These are phyloP conservation scores for Tetrapyrgos nigripes DNA, from an alignment of 1,284 basidiomycete genomes.

Conservation along the genomic window DNA sequence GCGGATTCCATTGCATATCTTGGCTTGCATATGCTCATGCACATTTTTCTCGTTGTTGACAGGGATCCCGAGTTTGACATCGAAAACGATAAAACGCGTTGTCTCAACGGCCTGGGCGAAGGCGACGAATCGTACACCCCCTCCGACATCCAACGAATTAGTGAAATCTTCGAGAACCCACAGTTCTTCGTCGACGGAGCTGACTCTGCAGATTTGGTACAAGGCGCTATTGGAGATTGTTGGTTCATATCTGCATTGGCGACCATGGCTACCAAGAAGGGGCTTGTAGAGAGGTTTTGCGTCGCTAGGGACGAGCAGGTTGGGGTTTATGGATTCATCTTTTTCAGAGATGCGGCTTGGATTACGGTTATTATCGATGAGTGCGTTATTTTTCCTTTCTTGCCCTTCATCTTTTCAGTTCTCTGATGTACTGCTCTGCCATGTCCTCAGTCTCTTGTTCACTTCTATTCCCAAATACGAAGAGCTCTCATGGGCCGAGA, in stretches of 20 bases:
- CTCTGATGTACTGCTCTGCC: background rate
- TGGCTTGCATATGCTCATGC: background rate
- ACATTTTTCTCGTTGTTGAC: background rate
- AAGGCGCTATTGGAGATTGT: constrained; percentile 52
- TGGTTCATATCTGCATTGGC: constrained; percentile 59
- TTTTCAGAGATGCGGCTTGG: constrained; percentile 53
- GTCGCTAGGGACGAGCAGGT: constrained; percentile 56
- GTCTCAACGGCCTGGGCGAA: constrained; percentile 46
- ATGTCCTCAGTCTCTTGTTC: constrained; percentile 42
- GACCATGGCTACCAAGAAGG: constrained; percentile 42
- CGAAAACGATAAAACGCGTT: constrained; percentile 47
- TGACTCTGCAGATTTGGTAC: constrained; percentile 46
- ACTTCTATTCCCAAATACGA: constrained; percentile 57
- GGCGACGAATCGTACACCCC: constrained; percentile 34
- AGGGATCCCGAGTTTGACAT: constrained; percentile 62
- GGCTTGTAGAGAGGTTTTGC: constrained; percentile 55
- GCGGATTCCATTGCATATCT: background rate
- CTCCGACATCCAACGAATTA: constrained; percentile 49
- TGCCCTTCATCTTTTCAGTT: background rate
- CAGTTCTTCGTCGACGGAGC: constrained; percentile 49
- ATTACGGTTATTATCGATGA: constrained; percentile 55
- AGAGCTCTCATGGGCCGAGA: constrained; percentile 45
- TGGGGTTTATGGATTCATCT: constrained; percentile 64
- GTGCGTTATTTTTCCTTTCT: constrained; percentile 31
- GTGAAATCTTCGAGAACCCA: constrained; percentile 52